A percentile compares a stretch with the other conserved stretches of the same genome.
Conservation (phyloP, 2,329 filamentous ascomycete genomes). For the Nothomitra cinnamomea region DNA sequence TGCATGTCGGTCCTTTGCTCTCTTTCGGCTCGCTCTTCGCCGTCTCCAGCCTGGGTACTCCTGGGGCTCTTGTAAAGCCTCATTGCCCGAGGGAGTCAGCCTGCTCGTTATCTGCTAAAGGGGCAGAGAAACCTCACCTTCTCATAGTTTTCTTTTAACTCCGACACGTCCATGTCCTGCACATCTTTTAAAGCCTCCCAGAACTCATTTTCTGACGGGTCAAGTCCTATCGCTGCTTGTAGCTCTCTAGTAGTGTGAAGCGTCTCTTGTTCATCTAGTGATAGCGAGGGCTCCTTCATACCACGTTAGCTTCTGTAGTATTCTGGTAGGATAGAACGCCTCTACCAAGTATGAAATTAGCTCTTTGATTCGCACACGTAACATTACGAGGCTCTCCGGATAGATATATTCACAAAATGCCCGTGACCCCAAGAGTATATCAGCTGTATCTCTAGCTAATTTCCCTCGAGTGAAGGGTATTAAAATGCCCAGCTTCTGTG, state of each 20-base stretch:
- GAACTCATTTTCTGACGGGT: background rate
- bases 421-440: background rate
- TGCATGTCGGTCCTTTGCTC: background rate
- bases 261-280: background rate
- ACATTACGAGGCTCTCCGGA: background rate
- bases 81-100: background rate
- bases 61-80: background rate
- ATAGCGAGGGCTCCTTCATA: background rate
- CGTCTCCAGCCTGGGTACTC: background rate
- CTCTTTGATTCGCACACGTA: background rate
- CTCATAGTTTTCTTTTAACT: background rate
- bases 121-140: background rate
- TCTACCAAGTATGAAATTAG: background rate
- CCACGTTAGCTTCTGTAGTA: background rate
- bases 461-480: too few relatives aligned
- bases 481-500: background rate
- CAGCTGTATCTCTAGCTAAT: too few relatives aligned
- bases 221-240: background rate
- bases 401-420: background rate
- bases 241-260: background rate
- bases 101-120: background rate
- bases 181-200: background rate
- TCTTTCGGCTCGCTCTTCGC: background rate
- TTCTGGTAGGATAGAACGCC: background rate
- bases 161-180: background rate